Base-by-base conservation (phyloP, 441 rosid species). In the Euphorbia schlechtendalii region DNA sequence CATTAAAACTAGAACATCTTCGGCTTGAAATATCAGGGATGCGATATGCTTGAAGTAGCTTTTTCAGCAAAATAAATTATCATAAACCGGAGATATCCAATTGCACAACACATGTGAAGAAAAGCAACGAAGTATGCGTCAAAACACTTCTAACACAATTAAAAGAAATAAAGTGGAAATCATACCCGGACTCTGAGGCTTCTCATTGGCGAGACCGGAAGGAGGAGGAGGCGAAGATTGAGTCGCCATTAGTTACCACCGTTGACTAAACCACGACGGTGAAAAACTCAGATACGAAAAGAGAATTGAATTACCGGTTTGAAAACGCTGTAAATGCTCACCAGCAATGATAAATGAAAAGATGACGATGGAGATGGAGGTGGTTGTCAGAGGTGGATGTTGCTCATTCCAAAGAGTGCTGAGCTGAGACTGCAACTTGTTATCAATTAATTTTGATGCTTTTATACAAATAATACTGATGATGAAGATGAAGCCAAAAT, bases 151-250 rank as follows among this genome's bases (percentile, higher is more conserved):
- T 43, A 14, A 49, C 15, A 53, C 30, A 52, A 56, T 38, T 17
- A 30, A 27, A n/a, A n/a, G n/a, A 24, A 12, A 32, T n/a, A 24
- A 53, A 36, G 30, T 20, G 1, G 5, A 46, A 61, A n/a, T 32
- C 22, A 22, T 14, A 76, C 75, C 76, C 68, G 57, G 60, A n/a
- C n/a, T n/a, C 36, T 64, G 67, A 59, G 62, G 65, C 10, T 76
- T 63, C 15, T 60, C 72, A 58, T 67, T 34, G 45, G 66, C 15
- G n/a, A 62, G 22, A 67, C 38, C 61, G 17, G 75, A 57, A 64
- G 76, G 56, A 38, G 75, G 14, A 24, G 71, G 64, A 5, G 64
- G 24, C 9, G 73, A 68, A 40, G 79, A 64, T 62, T 48, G 36
- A 64, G 68, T 74, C n/a, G 78, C 71, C 76, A 74, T 77, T 32